Conservation (phyloP, 2,329 filamentous ascomycete species). For the Aspergillus ustus region DNA sequence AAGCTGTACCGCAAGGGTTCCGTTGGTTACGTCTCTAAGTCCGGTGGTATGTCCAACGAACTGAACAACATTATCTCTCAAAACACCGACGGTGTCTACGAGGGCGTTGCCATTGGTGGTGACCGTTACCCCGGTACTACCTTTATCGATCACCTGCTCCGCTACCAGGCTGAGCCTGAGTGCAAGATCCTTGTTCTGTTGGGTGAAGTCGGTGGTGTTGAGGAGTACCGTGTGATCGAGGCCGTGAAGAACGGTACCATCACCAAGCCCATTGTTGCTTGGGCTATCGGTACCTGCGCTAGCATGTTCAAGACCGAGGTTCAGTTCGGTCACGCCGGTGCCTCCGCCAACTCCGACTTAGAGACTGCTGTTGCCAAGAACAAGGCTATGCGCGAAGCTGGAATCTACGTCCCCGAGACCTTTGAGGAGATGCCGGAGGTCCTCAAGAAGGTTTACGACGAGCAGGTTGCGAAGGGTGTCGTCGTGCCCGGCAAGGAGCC, state of each 20-base stretch:
- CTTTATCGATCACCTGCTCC: slow-evolving; percentile 97
- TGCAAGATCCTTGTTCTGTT: slow-evolving; percentile 97
- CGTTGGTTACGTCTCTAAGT: slow-evolving; percentile 99
- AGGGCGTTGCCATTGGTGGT: slow-evolving; percentile 99
- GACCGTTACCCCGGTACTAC: slow-evolving; percentile 98
- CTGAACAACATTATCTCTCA: slow-evolving; percentile 99
- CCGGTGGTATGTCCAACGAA: slow-evolving; percentile 99
- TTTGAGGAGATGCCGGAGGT: slow-evolving; percentile 90
- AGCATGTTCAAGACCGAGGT: slow-evolving; percentile 99
- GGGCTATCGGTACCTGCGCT: slow-evolving; percentile 98
- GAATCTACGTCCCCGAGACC: slow-evolving; percentile 91
- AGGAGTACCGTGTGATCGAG: slow-evolving; percentile 99
- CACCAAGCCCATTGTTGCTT: slow-evolving; percentile 98
- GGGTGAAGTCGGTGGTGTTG: slow-evolving; percentile 98
- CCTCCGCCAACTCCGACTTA: slow-evolving; percentile 98
- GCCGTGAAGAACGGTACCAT: slow-evolving; percentile 93
- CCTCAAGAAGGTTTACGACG: slow-evolving; percentile 83
- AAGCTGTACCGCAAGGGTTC: slow-evolving; percentile 99
- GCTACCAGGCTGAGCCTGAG: slow-evolving; percentile 94
- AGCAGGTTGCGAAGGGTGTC: slow-evolving; percentile 80
- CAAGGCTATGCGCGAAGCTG: slow-evolving; percentile 92
- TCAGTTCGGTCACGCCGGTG: slow-evolving; percentile 97
- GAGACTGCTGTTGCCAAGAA: slow-evolving; percentile 98
- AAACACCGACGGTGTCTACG: slow-evolving; percentile 96
- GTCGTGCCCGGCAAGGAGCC: slow-evolving; percentile 89